phyloP scores from a whole-genome alignment of 331 rosid species.

The Quercus lobata region DNA sequence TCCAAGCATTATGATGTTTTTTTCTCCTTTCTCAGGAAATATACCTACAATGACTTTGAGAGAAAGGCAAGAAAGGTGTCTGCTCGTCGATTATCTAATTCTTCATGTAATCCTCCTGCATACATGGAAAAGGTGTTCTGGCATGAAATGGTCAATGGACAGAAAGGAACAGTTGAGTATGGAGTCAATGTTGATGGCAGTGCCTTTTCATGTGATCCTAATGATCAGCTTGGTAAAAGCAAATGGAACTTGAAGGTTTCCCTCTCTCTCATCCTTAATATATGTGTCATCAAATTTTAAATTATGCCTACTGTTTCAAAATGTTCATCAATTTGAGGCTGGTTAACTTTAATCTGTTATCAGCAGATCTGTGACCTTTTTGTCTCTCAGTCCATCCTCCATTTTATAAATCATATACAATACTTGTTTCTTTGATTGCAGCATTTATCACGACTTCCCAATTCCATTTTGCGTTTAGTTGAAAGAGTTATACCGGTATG shows the following conservation, averaged over 20 bases:
- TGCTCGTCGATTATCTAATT: constrained; percentile 18
- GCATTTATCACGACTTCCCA: constrained; percentile 26
- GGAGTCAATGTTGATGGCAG: constrained; percentile 50
- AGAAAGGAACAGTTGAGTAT: constrained; percentile 34
- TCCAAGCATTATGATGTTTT: not conserved
- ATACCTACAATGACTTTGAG: constrained; percentile 37
- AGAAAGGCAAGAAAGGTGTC: constrained; percentile 28
- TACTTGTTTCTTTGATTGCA: constrained; percentile 9
- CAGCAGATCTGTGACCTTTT: no score
- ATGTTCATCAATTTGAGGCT: not conserved
- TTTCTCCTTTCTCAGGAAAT: constrained; percentile 27
- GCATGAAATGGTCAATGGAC: constrained; percentile 29
- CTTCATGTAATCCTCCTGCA: constrained; percentile 16
- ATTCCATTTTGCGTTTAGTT: constrained; percentile 29
- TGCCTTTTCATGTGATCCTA: constrained; percentile 43
- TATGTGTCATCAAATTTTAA: not conserved
- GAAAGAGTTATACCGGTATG: constrained; percentile 37
- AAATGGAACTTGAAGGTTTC: constrained; percentile 49
- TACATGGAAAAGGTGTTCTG: constrained; percentile 40
- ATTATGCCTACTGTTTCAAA: not conserved
- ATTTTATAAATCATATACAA: not conserved
- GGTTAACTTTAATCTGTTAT: no score
- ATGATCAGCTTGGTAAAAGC: constrained; percentile 37
- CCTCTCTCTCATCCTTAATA: not conserved
- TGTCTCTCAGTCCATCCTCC: not conserved